Evolutionary conservation across 2,329 filamentous ascomycete species (phyloP).

Genomic region (Ophiostoma ulmi): DNA sequence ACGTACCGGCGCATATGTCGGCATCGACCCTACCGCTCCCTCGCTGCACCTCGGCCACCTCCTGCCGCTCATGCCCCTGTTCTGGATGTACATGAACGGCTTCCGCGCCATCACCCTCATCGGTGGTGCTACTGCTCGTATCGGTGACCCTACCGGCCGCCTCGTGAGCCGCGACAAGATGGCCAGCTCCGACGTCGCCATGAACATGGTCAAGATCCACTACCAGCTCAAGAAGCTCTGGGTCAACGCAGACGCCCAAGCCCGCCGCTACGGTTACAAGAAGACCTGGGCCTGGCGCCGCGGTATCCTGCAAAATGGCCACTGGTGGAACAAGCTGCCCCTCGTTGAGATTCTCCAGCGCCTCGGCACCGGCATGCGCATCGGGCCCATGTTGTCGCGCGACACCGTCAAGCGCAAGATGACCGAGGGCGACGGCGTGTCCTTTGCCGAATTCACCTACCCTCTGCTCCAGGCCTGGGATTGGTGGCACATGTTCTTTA

Average conservation of each 20-base stretch:
- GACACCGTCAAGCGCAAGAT: slow-evolving; percentile 74
- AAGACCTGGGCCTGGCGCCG: slow-evolving; percentile 61
- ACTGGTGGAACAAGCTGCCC: slow-evolving; percentile 70
- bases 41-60: slow-evolving; percentile 79
- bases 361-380: slow-evolving; percentile 66
- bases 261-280: slow-evolving; percentile 58
- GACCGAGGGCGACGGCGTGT: slow-evolving; percentile 85
- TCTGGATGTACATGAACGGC: slow-evolving; percentile 77
- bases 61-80: slow-evolving; percentile 74
- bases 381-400: slow-evolving; percentile 81
- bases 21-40: slow-evolving; percentile 73
- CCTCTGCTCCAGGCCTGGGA: slow-evolving; percentile 94
- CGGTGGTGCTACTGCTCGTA: slow-evolving; percentile 68
- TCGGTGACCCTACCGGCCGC: slow-evolving; percentile 73
- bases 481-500: slow-evolving; percentile 79
- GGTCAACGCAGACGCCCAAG: slow-evolving; percentile 64
- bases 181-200: slow-evolving; percentile 47
- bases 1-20: slow-evolving; percentile 70
- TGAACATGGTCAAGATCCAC: slow-evolving; percentile 64
- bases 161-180: slow-evolving; percentile 56
- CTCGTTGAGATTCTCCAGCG: slow-evolving; percentile 70
- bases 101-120: slow-evolving; percentile 62
- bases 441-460: slow-evolving; percentile 87
- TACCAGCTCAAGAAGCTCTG: slow-evolving; percentile 69
- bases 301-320: slow-evolving; percentile 71